Conservation (phyloP, 2,329 filamentous ascomycete species). For the Albophoma yamanashiensis region DNA sequence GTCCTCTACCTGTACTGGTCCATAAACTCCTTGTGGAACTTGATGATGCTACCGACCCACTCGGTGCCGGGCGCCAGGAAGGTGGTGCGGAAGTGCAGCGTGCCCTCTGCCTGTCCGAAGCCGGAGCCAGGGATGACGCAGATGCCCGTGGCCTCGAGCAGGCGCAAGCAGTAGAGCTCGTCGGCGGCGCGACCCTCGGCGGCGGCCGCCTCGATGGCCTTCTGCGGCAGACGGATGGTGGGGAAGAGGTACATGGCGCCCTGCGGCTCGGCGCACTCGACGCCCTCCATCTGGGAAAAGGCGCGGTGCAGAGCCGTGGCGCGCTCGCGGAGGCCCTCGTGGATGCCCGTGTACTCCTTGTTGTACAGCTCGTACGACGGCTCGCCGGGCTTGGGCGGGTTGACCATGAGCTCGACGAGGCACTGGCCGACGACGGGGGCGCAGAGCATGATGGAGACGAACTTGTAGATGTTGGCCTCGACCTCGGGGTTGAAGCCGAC, state of each 20-base stretch:
- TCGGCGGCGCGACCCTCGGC: slow-evolving; percentile 67
- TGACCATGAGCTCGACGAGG: slow-evolving; percentile 95
- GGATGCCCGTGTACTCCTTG: slow-evolving; percentile 77
- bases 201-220: slow-evolving; percentile 66
- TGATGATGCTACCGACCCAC: slow-evolving; percentile 77
- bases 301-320: slow-evolving; percentile 81
- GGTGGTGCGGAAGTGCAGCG: slow-evolving; percentile 89
- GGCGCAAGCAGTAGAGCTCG: slow-evolving; percentile 85
- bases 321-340: slow-evolving; percentile 64
- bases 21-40: slow-evolving; percentile 91
- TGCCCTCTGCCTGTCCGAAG: slow-evolving; percentile 88
- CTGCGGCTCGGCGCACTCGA: slow-evolving; percentile 81
- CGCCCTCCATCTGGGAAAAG: slow-evolving; percentile 91
- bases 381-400: slow-evolving; percentile 76
- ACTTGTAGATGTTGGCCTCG: slow-evolving; percentile 94
- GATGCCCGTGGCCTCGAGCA: slow-evolving; percentile 89
- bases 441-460: slow-evolving; percentile 93
- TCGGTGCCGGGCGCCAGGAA: slow-evolving; percentile 94
- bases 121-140: slow-evolving; percentile 89
- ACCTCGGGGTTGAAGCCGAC: slow-evolving; percentile 79
- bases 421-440: slow-evolving; percentile 93
- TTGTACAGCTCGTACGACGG: slow-evolving; percentile 77
- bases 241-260: slow-evolving; percentile 99
- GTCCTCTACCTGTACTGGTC: slow-evolving; percentile 52
- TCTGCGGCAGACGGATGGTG: slow-evolving; percentile 68